Evolutionary conservation across 352 stramenopile genomes (phyloP).

Genomic region (Pythium apleroticum): DNA sequence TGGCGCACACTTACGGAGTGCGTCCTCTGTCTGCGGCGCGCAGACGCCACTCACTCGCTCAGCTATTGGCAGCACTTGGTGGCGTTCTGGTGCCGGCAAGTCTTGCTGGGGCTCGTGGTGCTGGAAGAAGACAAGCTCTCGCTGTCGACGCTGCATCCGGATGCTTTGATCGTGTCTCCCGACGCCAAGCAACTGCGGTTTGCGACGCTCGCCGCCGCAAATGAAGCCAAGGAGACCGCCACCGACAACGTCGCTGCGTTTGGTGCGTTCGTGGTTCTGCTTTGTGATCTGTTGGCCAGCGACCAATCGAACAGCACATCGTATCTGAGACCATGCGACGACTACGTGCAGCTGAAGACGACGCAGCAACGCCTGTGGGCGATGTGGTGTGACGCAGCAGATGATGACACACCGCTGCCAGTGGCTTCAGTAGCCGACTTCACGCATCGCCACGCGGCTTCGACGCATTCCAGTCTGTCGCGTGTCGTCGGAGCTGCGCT

Average conservation of each 20-base stretch:
- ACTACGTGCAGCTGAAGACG: background rate
- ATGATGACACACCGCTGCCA: background rate
- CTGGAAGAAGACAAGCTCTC: slow-evolving; percentile 34
- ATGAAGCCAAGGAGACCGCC: background rate
- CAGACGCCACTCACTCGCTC: background rate
- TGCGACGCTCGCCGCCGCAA: slow-evolving; percentile 13
- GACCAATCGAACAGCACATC: background rate
- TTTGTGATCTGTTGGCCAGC: background rate
- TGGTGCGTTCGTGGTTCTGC: background rate
- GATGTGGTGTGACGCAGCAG: slow-evolving; percentile 3
- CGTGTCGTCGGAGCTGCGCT: slow-evolving; percentile 1
- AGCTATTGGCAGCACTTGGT: slow-evolving; percentile 30
- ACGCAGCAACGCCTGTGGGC: background rate
- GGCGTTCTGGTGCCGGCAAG: slow-evolving; percentile 35
- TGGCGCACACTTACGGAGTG: slow-evolving; percentile 33
- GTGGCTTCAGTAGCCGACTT: background rate
- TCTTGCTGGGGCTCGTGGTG: slow-evolving; percentile 32
- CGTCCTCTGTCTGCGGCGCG: slow-evolving; percentile 17
- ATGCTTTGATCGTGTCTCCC: slow-evolving; percentile 34
- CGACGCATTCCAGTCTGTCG: background rate
- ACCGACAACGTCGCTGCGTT: background rate
- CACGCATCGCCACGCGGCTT: background rate
- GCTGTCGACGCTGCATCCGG: slow-evolving; percentile 20
- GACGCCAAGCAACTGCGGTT: slow-evolving; percentile 32
- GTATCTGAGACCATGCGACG: background rate